These are phyloP conservation scores for Cenchrus purpureus DNA, from an alignment of 176 grass and related monocot genomes.

Conservation along the genomic window DNA sequence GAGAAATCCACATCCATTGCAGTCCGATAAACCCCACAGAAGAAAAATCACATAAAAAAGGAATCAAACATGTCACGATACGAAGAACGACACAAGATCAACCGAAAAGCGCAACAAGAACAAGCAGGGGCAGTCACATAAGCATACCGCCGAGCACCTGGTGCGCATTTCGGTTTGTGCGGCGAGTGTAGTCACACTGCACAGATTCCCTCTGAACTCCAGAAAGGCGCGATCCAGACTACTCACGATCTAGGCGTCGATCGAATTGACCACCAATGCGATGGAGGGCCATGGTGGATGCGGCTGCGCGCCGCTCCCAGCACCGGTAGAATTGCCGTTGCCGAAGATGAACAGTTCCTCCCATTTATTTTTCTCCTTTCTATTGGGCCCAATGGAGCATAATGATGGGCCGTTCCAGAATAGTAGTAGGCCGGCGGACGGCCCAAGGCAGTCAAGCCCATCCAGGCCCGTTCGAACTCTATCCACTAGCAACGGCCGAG, in stretches of 20 bases:
- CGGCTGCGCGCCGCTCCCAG: too few species aligned
- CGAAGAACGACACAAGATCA: not conserved
- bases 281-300: not conserved
- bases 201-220: not conserved
- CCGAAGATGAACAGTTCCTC: not conserved
- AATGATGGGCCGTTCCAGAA: not conserved
- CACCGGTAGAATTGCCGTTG: not conserved
- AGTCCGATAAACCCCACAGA: not conserved
- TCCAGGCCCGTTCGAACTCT: slow-evolving; percentile 30
- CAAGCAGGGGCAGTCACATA: not conserved
- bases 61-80: not conserved
- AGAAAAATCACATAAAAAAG: not conserved
- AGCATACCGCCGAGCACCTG: slow-evolving; percentile 41
- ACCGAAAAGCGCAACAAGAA: not conserved
- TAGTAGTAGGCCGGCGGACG: not conserved
- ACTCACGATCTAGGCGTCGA: not conserved
- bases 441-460: not conserved
- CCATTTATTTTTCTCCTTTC: not conserved
- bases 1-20: not conserved
- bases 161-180: not conserved
- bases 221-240: not conserved
- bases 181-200: not conserved
- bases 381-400: not conserved
- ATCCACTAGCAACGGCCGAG: slow-evolving; percentile 54
- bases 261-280: fast-evolving